Evolutionary conservation across 192 early-diverging fungal species (phyloP).

Genomic region (Ambispora gerdemannii): DNA sequence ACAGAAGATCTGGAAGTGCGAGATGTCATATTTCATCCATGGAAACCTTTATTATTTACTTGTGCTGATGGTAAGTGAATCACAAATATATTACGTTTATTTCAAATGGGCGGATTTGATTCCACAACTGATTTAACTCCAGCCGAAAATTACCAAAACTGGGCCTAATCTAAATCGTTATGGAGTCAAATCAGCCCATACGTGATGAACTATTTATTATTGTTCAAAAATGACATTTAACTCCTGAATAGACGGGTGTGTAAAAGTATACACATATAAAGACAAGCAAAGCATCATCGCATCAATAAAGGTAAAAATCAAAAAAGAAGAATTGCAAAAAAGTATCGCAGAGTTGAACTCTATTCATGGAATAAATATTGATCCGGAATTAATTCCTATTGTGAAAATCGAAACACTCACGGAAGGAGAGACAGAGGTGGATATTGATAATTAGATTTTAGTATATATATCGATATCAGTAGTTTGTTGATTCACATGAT

Average conservation of each 20-base stretch:
- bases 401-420: neutral
- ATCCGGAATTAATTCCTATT: neutral
- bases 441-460: too few relatives aligned
- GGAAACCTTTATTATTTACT: constrained; percentile 73
- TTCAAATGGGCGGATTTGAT: too few relatives aligned
- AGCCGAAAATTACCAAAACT: neutral
- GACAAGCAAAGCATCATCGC: constrained; percentile 16
- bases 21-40: constrained; percentile 88
- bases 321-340: neutral
- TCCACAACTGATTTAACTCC: neutral
- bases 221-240: neutral
- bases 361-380: neutral
- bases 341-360: neutral
- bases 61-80: constrained; percentile 72
- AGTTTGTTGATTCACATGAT: too few relatives aligned
- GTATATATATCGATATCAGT: too few relatives aligned
- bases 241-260: constrained; percentile 52
- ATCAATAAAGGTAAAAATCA: neutral
- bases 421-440: neutral
- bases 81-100: neutral
- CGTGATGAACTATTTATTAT: too few relatives aligned
- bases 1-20: constrained; percentile 79
- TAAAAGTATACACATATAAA: constrained; percentile 61
- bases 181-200: too few relatives aligned
- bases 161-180: neutral